Evolutionary conservation across 768 basidiomycete genomes (phyloP).

Genomic region (Mrakia blollopis): DNA sequence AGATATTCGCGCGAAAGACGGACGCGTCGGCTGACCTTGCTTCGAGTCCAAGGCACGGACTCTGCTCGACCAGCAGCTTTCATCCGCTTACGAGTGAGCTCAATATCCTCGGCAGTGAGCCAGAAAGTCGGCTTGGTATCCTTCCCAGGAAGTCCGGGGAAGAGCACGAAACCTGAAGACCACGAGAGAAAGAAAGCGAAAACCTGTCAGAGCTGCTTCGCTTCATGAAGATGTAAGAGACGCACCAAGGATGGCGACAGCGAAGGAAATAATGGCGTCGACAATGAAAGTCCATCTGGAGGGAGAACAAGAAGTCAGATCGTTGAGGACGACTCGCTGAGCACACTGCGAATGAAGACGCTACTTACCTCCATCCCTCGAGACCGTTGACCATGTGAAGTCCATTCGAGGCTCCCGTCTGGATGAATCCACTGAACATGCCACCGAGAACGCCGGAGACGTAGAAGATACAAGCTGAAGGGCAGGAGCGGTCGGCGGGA

Average conservation of each 20-base stretch:
- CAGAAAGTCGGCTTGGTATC: constrained; percentile 13
- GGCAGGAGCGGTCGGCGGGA: too few species aligned
- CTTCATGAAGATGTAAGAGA: background rate
- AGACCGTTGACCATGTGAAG: constrained; percentile 30
- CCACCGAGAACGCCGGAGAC: constrained; percentile 60
- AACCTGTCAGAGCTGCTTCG: background rate
- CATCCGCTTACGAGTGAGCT: constrained; percentile 1
- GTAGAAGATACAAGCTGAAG: constrained; percentile 47
- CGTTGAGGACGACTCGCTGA: background rate
- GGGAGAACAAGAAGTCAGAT: background rate
- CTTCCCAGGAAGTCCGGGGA: constrained; percentile 13
- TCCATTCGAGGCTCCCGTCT: constrained; percentile 50
- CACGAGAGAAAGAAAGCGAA: background rate
- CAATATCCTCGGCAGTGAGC: constrained; percentile 11
- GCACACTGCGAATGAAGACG: too few species aligned
- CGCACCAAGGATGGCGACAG: too few species aligned
- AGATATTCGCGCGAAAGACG: background rate
- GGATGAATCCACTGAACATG: constrained; percentile 56
- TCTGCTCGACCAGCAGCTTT: background rate
- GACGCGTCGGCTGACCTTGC: background rate
- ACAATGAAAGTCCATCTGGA: constrained; percentile 16
- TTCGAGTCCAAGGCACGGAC: constrained; percentile 11
- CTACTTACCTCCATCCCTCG: constrained; percentile 23
- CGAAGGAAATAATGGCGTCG: constrained; percentile 15
- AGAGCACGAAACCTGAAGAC: constrained; percentile 10